Evolutionary conservation across 148 eudicot genomes (phyloP), one percentile per base, ranked within the genome.

Genomic region (Dysphania ambrosioides): DNA sequence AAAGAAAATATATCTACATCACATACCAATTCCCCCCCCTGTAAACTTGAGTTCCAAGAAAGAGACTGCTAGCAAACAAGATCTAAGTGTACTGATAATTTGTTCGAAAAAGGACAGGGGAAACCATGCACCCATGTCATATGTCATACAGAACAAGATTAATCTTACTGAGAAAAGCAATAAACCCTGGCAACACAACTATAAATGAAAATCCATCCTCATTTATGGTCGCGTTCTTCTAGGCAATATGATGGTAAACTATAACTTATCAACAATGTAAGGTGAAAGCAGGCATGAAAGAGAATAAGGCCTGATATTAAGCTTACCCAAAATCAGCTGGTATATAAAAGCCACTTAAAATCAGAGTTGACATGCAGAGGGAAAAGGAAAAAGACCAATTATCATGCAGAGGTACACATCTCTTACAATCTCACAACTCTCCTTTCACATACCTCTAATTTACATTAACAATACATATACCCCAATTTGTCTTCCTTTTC

Each of bases 221-320:
- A 41, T 24, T 23, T 42, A 8, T 67, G n/a, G n/a, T n/a, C n/a
- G n/a, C n/a, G n/a, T 44, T 41, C 30, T 27, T 15, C 73, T 31
- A 59, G 69, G 31, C 51, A 6, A 60, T 44, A n/a, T n/a, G 67
- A 76, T 30, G 47, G 69, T 26, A 56, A 59, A 41, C 24, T n/a
- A n/a, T n/a, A n/a, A n/a, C 15, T 27, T 32, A 68, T 69, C 58
- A 58, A 21, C 24, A 30, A 41, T 32, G 6, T 66, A 56, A 8
- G 57, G 41, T 38, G 60, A 62, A 66, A 67, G 26, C 26, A 42
- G 61, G 66, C 44, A n/a, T n/a, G n/a, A n/a, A n/a, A n/a, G n/a
- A n/a, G n/a, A n/a, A n/a, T n/a, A n/a, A n/a, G n/a, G n/a, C n/a
- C n/a, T n/a, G n/a, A n/a, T n/a, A n/a, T n/a, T n/a, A n/a, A n/a